These are phyloP conservation scores for Phytopythium delawarense DNA, from an alignment of 352 stramenopile genomes.

Conservation along the genomic window DNA sequence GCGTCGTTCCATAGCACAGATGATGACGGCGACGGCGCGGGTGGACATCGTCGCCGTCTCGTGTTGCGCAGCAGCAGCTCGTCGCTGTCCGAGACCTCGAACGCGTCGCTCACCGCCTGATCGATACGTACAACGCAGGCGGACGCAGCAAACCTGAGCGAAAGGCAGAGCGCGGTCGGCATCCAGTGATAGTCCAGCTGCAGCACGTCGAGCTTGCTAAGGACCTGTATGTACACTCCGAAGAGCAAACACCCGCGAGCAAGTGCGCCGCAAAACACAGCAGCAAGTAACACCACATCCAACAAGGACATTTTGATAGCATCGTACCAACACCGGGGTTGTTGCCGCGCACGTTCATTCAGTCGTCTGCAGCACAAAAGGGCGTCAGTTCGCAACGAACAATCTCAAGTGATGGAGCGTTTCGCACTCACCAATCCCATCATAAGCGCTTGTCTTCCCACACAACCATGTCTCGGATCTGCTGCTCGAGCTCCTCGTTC, in stretches of 20 bases:
- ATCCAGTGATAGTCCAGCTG: background rate
- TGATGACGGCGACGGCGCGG: background rate
- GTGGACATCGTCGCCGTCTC: background rate
- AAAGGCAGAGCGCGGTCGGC: background rate
- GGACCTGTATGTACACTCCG: background rate
- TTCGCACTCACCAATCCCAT: slow-evolving; percentile 13
- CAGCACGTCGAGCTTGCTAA: background rate
- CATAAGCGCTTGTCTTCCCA: slow-evolving; percentile 25
- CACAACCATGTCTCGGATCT: slow-evolving; percentile 31
- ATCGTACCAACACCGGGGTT: background rate
- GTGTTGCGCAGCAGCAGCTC: slow-evolving; percentile 15
- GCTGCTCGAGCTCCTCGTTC: slow-evolving; percentile 57
- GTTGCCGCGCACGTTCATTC: background rate
- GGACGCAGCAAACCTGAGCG: background rate
- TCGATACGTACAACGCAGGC: background rate
- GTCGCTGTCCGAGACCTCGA: slow-evolving; percentile 14
- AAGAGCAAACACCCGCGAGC: background rate
- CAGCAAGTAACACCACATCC: background rate
- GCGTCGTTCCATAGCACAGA: slow-evolving; percentile 3
- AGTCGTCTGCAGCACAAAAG: background rate
- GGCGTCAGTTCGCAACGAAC: background rate
- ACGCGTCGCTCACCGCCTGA: background rate
- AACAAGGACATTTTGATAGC: background rate
- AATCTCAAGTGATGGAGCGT: background rate
- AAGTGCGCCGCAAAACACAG: background rate